These are phyloP conservation scores for Apiotrichum veenhuisii DNA, from an alignment of 1,284 basidiomycete species.

Conservation along the genomic window DNA sequence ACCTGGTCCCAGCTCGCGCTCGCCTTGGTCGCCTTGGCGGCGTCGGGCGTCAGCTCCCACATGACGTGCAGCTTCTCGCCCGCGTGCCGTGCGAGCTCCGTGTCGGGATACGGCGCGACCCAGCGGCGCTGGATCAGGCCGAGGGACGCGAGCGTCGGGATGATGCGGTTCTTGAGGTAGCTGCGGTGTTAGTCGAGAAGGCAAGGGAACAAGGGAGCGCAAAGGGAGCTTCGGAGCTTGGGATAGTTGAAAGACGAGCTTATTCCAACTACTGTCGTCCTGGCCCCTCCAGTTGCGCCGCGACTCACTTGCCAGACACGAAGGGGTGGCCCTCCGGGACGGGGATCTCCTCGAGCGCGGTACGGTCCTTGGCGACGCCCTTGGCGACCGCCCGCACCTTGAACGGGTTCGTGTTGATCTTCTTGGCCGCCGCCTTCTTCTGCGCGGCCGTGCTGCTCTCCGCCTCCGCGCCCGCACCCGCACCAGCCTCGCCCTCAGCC, in stretches of 20 bases:
- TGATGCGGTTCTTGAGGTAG: slow-evolving; percentile 40
- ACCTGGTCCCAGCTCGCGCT: slow-evolving; percentile 1
- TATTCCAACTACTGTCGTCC: neutral
- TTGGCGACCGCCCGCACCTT: slow-evolving; percentile 1
- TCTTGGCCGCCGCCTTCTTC: neutral
- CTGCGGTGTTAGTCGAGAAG: slow-evolving; percentile 21
- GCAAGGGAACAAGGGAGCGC: neutral
- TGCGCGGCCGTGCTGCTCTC: neutral
- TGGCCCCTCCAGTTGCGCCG: neutral
- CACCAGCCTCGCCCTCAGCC: neutral
- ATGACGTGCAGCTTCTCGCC: slow-evolving; percentile 7
- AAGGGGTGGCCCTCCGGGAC: slow-evolving; percentile 42
- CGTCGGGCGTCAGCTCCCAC: slow-evolving; percentile 5
- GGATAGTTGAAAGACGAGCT: no score
- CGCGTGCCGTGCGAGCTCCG: neutral
- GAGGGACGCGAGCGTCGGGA: slow-evolving; percentile 37
- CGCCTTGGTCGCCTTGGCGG: slow-evolving; percentile 2
- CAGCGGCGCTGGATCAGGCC: slow-evolving; percentile 29
- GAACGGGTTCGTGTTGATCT: neutral
- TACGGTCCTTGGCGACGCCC: slow-evolving; percentile 10
- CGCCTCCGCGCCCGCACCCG: neutral
- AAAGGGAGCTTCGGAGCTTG: neutral
- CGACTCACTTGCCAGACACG: slow-evolving; percentile 37
- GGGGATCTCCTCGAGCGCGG: slow-evolving; percentile 2
- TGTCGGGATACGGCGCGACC: neutral